These are phyloP conservation scores for Claviceps quebecensis DNA, from an alignment of 2,329 filamentous ascomycete genomes.

Conservation along the genomic window DNA sequence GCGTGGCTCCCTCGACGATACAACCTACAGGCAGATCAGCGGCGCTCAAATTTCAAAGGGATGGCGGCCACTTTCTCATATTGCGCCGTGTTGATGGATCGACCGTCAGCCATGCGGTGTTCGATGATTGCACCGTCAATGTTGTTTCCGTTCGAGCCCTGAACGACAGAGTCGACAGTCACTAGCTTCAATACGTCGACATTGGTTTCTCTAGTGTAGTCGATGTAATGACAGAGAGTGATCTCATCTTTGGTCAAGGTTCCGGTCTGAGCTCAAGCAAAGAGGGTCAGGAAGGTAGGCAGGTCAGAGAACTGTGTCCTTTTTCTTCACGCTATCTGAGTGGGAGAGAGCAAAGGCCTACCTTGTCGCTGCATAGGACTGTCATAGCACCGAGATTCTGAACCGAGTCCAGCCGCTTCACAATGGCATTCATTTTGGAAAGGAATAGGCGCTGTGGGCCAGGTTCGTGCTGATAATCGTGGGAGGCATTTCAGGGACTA, in stretches of 20 bases:
- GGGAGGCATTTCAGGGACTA: constrained; percentile 18
- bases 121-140: constrained; percentile 15
- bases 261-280: constrained; percentile 10
- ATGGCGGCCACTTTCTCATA: constrained; percentile 12
- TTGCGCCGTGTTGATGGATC: constrained; percentile 9
- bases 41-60: constrained; percentile 15
- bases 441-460: constrained; percentile 14
- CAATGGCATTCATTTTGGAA: constrained; percentile 22
- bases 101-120: constrained; percentile 6
- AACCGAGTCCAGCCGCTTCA: constrained; percentile 19
- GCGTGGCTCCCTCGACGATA: constrained; percentile 11
- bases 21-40: constrained; percentile 9
- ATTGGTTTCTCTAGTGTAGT: constrained; percentile 9
- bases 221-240: constrained; percentile 12
- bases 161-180: constrained; percentile 13
- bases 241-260: constrained; percentile 18
- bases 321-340: neutral
- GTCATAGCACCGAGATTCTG: constrained; percentile 18
- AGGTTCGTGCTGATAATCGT: constrained; percentile 17
- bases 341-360: neutral
- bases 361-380: constrained; percentile 18
- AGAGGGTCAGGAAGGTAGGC: too few species aligned
- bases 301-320: neutral
- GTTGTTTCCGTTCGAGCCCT: constrained; percentile 15
- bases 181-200: constrained; percentile 13